Evolutionary conservation across 345 rosid species (phyloP), one percentile per base, ranked within the genome.

Genomic region (Sapria himalayana): DNA sequence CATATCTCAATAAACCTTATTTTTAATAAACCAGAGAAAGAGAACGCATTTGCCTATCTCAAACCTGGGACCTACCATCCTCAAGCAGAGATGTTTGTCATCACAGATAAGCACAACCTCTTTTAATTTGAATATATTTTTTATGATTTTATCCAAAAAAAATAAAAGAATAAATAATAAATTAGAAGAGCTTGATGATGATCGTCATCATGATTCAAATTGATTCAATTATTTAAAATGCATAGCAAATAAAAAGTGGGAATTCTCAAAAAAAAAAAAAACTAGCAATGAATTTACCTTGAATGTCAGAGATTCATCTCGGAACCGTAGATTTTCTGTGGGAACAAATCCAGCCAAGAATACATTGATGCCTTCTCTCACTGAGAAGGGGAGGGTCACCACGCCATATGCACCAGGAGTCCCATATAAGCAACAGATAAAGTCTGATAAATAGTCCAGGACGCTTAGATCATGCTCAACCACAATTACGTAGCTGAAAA

Each of bases 401-500:
- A 89, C 95, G 56, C 98, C 98, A 60, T 84, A 84, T 14, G 95
- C 95, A 63, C 93, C 92, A n/a, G 99, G 95, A 42, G 76, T 84
- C 62, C 99, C 99, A 52, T 91, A 84, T 41, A 91, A 60, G 67
- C 92, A 84, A 66, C 99, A 84, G 55, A 91, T 80, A 65, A 84
- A 84, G 64, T 84, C 98, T 11, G 99, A 91, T 44, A 91, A 62
- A 65, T 91, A 91, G 58, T 91, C 99, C 33, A 84, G 70, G 50
- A 91, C 95, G 18, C 99, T 80, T 27, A 91, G 93, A 53, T 91
- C 99, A 53, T 91, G 99, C 89, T 84, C 95, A 53, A 91, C 99
- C 36, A 91, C 96, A 52, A 84, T 91, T 27, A 91, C 96, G 49
- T 77, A 91, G 73, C 93, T 84, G 95, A 46, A 51, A 51, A 33